Conservation (phyloP, 805 yeast species). For the Candida maesae region DNA sequence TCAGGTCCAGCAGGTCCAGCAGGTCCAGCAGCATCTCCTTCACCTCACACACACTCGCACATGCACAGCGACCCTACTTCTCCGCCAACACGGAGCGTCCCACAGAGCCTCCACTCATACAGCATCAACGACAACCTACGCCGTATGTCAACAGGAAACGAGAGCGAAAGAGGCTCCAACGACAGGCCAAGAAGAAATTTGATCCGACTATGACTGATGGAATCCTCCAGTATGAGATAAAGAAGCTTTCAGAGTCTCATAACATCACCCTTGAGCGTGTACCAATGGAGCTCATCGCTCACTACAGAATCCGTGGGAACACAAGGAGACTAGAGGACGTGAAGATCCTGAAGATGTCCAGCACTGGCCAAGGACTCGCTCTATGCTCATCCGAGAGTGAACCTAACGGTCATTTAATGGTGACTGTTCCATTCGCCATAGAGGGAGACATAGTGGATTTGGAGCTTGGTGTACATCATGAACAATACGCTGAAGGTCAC, state of each 20-base stretch:
- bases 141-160: neutral
- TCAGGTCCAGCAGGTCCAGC: neutral
- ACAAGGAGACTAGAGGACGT: slow-evolving; percentile 3
- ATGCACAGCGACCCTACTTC: neutral
- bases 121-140: neutral
- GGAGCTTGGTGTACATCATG: slow-evolving; percentile 70
- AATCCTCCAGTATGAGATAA: slow-evolving; percentile 9
- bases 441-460: slow-evolving; percentile 78
- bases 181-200: neutral
- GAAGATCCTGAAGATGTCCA: slow-evolving; percentile 40
- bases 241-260: neutral
- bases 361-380: slow-evolving; percentile 85
- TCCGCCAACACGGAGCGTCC: neutral
- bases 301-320: slow-evolving; percentile 6
- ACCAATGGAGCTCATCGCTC: slow-evolving; percentile 6
- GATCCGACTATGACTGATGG: slow-evolving; percentile 12
- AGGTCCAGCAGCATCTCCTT: neutral
- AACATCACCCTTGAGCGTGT: neutral
- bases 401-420: slow-evolving; percentile 40
- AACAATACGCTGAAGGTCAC: slow-evolving; percentile 69
- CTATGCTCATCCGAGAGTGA: slow-evolving; percentile 51
- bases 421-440: slow-evolving; percentile 75
- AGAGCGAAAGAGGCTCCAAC: slow-evolving; percentile 3
- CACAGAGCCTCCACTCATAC: no score
- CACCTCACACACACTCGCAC: neutral